phyloP scores from a whole-genome alignment of 805 yeast genomes.

The Kodamaea kakaduensis region DNA sequence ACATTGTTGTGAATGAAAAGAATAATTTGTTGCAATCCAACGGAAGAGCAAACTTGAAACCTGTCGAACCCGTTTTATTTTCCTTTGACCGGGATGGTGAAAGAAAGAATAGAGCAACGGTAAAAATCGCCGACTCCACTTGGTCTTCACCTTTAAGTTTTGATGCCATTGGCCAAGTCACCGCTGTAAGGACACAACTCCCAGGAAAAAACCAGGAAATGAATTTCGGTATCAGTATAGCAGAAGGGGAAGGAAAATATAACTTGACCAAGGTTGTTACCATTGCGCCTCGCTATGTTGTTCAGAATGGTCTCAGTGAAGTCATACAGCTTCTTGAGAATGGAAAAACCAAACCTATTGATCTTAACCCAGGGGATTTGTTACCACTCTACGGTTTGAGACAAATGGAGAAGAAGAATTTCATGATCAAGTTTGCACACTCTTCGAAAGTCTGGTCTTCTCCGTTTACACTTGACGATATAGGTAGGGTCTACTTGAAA shows the following conservation, averaged over 20 bases:
- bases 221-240: constrained; percentile 68
- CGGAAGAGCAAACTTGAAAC: constrained; percentile 32
- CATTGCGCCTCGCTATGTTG: constrained; percentile 75
- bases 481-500: constrained; percentile 77
- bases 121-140: constrained; percentile 64
- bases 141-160: constrained; percentile 75
- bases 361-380: constrained; percentile 45
- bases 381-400: constrained; percentile 65
- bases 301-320: constrained; percentile 58
- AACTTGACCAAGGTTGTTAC: constrained; percentile 72
- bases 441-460: constrained; percentile 73
- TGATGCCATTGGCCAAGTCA: constrained; percentile 84
- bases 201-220: constrained; percentile 55
- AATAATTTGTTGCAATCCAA: constrained; percentile 51
- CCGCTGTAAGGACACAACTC: constrained; percentile 48
- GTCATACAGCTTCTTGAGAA: constrained; percentile 61
- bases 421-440: constrained; percentile 56
- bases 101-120: constrained; percentile 59
- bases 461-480: constrained; percentile 77
- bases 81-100: constrained; percentile 65
- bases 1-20: constrained; percentile 55
- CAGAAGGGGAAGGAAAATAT: constrained; percentile 85
- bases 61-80: constrained; percentile 65
- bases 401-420: constrained; percentile 52
- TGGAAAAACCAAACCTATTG: constrained; percentile 53